Evolutionary conservation across 2,329 filamentous ascomycete species (phyloP).

Genomic region (Thielaviopsis musarum): DNA sequence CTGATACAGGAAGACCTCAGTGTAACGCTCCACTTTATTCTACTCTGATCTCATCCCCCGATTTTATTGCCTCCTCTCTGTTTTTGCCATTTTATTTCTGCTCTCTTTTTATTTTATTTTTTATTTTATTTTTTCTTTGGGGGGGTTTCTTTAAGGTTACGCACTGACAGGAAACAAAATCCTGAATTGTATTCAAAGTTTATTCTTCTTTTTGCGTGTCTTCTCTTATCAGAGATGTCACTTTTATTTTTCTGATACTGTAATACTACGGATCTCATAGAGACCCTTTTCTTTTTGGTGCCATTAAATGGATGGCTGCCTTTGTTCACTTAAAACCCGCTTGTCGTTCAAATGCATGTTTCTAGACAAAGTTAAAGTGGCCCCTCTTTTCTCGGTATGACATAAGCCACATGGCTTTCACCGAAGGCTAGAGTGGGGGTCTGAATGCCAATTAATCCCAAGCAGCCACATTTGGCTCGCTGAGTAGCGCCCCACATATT

Average conservation of each 20-base stretch:
- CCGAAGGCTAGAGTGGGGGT: not conserved
- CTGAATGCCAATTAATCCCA: not conserved
- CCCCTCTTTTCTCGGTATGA: constrained; percentile 1
- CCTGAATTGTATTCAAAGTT: not conserved
- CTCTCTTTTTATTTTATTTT: not conserved
- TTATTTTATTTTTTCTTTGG: not conserved
- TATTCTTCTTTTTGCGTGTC: not conserved
- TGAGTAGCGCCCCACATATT: not conserved
- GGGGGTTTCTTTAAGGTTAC: not conserved
- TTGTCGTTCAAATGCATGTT: not conserved
- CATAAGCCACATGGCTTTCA: not conserved
- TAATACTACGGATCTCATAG: not conserved
- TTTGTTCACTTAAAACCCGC: not conserved
- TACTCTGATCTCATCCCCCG: not conserved
- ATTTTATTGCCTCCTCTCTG: not conserved
- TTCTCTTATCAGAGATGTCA: not conserved
- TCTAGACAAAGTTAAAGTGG: not conserved
- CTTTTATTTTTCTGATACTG: not conserved
- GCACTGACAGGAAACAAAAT: not conserved
- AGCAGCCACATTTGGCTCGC: not conserved
- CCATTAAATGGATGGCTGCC: no score
- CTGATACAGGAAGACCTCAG: not conserved
- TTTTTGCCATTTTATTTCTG: not conserved
- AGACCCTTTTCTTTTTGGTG: no score
- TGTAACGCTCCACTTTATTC: not conserved